These are phyloP conservation scores for Suillus discolor DNA, from an alignment of 768 basidiomycete species.

Conservation along the genomic window DNA sequence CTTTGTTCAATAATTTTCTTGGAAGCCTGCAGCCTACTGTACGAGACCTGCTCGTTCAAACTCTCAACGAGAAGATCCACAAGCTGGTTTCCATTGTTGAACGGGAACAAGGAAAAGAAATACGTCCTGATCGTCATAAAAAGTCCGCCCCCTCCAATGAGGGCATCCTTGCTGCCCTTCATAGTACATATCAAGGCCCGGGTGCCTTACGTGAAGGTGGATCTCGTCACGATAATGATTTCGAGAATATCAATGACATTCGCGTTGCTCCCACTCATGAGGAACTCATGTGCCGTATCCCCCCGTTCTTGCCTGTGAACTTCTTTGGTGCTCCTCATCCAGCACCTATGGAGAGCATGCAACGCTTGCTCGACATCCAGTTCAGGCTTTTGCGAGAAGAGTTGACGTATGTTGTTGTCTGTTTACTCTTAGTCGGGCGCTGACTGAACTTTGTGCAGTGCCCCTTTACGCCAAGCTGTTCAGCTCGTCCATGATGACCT, in stretches of 20 bases:
- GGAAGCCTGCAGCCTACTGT: slow-evolving; percentile 24
- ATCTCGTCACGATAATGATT: slow-evolving; percentile 72
- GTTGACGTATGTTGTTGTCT: slow-evolving; percentile 48
- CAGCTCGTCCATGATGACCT: slow-evolving; percentile 53
- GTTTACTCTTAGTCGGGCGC: neutral
- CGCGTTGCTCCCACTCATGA: slow-evolving; percentile 70
- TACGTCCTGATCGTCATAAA: slow-evolving; percentile 22
- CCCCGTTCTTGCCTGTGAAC: slow-evolving; percentile 65
- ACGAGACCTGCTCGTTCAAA: slow-evolving; percentile 39
- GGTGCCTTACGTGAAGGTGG: slow-evolving; percentile 51
- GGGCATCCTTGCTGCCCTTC: slow-evolving; percentile 42
- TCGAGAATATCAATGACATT: slow-evolving; percentile 54
- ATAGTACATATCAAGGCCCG: slow-evolving; percentile 54
- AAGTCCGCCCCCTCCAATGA: slow-evolving; percentile 22
- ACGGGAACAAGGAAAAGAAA: slow-evolving; percentile 46
- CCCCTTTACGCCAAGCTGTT: slow-evolving; percentile 53
- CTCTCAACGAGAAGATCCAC: slow-evolving; percentile 33
- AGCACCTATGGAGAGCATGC: slow-evolving; percentile 57
- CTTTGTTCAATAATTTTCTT: slow-evolving; percentile 51
- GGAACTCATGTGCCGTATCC: slow-evolving; percentile 53
- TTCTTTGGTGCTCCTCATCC: slow-evolving; percentile 65
- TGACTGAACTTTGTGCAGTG: slow-evolving; percentile 35
- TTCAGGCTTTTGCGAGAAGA: slow-evolving; percentile 78
- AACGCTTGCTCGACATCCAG: slow-evolving; percentile 69
- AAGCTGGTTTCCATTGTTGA: slow-evolving; percentile 47